These are phyloP conservation scores for Metrosideros polymorpha DNA, from an alignment of 441 rosid species.

Conservation along the genomic window DNA sequence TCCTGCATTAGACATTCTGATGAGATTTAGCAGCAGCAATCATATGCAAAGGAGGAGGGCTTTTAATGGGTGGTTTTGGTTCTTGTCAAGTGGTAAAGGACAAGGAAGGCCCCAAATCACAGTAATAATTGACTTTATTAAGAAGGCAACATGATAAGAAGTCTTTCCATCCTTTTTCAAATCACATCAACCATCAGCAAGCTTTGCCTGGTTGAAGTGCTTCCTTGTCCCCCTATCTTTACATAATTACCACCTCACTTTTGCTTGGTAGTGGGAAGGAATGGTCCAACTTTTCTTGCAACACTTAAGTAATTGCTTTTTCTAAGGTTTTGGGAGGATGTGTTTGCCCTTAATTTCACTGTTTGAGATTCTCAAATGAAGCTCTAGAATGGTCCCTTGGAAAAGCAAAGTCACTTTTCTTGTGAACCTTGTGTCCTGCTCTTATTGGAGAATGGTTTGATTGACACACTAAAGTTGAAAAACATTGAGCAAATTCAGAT, in stretches of 20 bases:
- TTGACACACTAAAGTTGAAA: not conserved
- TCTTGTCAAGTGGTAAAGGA: not conserved
- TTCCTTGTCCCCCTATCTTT: conserved; percentile 6
- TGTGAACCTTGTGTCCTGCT: not conserved
- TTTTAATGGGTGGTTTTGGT: not conserved
- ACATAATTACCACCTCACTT: conserved; percentile 25
- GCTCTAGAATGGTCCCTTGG: not conserved
- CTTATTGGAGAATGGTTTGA: not conserved
- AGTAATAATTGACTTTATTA: conserved; percentile 15
- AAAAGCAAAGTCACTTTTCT: not conserved
- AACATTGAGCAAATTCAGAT: not conserved
- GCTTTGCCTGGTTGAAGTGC: conserved; percentile 16
- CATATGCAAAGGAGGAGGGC: not conserved
- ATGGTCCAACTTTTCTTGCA: conserved; percentile 29
- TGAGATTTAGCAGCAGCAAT: not conserved
- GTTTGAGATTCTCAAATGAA: not conserved
- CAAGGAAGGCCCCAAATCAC: not conserved
- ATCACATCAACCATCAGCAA: conserved; percentile 12
- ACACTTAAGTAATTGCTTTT: conserved; percentile 16
- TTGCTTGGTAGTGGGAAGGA: conserved; percentile 23
- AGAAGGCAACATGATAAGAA: conserved; percentile 16
- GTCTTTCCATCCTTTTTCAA: conserved; percentile 1
- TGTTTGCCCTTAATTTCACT: not conserved
- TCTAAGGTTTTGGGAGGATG: not conserved
- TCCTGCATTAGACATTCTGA: not conserved